Evolutionary conservation across 2,329 filamentous ascomycete species (phyloP).

Genomic region (Aspergillus puulaauensis): DNA sequence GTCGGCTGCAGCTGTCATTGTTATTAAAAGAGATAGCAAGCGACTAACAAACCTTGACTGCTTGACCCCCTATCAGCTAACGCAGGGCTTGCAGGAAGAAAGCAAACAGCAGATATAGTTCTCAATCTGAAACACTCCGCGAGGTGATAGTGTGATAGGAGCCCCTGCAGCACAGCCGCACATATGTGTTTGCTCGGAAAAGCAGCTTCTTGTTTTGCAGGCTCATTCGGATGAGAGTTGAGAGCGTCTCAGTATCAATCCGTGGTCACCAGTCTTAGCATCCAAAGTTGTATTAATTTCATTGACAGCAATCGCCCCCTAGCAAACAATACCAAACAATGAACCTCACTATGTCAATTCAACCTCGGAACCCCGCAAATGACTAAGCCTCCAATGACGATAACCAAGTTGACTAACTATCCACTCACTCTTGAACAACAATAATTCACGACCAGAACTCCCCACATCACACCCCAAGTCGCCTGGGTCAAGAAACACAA

Average conservation of each 20-base stretch:
- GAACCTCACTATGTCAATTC: background rate
- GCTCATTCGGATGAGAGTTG: background rate
- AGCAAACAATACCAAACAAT: no score
- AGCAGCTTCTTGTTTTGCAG: background rate
- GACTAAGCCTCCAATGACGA: background rate
- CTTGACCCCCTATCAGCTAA: constrained; percentile 1
- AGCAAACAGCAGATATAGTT: background rate
- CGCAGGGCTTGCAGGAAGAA: constrained; percentile 5
- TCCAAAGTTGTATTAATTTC: background rate
- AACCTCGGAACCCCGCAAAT: background rate
- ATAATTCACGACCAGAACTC: background rate
- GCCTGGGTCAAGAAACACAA: background rate
- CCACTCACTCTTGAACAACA: background rate
- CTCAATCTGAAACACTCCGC: constrained; percentile 13
- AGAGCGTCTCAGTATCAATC: background rate
- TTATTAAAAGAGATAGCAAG: background rate
- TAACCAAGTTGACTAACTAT: background rate
- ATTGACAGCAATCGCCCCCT: background rate
- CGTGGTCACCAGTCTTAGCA: background rate
- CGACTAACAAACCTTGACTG: background rate
- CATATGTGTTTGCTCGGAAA: background rate
- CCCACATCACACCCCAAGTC: background rate
- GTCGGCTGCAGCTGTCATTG: constrained; percentile 17
- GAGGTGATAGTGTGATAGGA: constrained; percentile 19
- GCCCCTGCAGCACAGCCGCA: background rate